Conservation (phyloP, 768 basidiomycete genomes). For the Panaeolus cyanescens region DNA sequence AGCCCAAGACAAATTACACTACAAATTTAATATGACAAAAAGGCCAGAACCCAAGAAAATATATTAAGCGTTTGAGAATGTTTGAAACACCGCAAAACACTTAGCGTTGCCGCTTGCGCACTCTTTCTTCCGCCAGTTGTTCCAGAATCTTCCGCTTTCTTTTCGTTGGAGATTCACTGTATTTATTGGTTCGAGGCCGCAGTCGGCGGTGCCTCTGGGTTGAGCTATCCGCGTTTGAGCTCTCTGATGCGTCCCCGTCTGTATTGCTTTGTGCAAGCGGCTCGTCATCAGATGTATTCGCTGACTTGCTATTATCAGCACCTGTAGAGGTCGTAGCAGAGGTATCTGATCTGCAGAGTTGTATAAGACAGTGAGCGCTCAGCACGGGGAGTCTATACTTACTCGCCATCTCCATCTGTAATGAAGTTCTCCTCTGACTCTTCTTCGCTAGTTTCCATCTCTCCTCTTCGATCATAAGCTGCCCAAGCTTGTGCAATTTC, state of each 20-base stretch:
- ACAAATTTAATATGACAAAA: too few relatives aligned
- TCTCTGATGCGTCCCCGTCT: background rate
- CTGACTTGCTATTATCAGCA: too few relatives aligned
- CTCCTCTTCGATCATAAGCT: constrained; percentile 35
- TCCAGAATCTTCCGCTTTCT: constrained; percentile 35
- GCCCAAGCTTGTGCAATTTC: constrained; percentile 40
- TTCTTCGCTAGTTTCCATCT: constrained; percentile 41
- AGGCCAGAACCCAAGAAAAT: too few relatives aligned
- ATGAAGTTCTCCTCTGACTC: constrained; percentile 41
- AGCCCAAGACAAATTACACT: background rate
- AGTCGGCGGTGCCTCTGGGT: constrained; percentile 10
- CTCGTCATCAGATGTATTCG: constrained; percentile 5
- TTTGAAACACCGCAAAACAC: background rate
- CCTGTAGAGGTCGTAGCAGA: background rate
- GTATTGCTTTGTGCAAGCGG: background rate
- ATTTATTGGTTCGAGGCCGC: constrained; percentile 12
- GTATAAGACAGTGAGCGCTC: background rate
- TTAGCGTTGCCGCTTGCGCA: constrained; percentile 16
- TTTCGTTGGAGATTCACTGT: constrained; percentile 29
- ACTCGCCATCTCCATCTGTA: constrained; percentile 18
- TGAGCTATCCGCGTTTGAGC: background rate
- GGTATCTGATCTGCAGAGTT: background rate
- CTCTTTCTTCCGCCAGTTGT: constrained; percentile 28
- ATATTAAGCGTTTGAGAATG: too few relatives aligned
- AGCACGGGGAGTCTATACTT: background rate